Conservation (phyloP, 78 protist species). For the Tieghemostelium lacteum region DNA sequence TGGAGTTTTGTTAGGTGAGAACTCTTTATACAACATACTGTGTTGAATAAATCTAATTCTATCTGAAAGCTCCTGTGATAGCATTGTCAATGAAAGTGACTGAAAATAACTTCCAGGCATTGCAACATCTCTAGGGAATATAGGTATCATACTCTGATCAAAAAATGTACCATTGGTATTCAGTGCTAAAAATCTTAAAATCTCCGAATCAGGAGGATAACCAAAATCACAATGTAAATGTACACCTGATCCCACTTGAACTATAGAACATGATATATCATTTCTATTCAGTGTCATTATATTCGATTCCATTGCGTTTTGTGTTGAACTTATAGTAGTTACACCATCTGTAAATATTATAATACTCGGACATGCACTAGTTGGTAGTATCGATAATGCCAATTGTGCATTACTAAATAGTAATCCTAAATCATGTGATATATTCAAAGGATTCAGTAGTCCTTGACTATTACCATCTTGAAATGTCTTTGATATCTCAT, state of each 20-base stretch:
- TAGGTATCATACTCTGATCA: constrained; percentile 35
- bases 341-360: constrained; percentile 74
- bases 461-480: neutral
- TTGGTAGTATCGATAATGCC: constrained; percentile 44
- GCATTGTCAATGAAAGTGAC: neutral
- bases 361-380: constrained; percentile 50
- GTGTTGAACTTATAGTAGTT: constrained; percentile 11
- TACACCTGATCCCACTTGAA: constrained; percentile 62
- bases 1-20: constrained; percentile 58
- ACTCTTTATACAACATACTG: constrained; percentile 33
- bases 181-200: constrained; percentile 15
- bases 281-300: constrained; percentile 23
- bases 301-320: neutral
- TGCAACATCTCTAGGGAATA: neutral
- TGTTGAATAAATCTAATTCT: constrained; percentile 17
- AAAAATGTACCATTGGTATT: constrained; percentile 44
- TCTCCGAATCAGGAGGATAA: constrained; percentile 57
- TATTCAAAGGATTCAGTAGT: neutral
- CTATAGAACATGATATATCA: constrained; percentile 29
- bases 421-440: neutral
- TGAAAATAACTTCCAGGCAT: neutral
- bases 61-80: neutral
- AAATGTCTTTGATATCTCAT: constrained; percentile 37
- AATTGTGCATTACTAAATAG: neutral
- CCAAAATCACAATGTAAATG: constrained; percentile 61